phyloP scores from a whole-genome alignment of 176 grass and related monocot species.

The Eleusine indica region DNA sequence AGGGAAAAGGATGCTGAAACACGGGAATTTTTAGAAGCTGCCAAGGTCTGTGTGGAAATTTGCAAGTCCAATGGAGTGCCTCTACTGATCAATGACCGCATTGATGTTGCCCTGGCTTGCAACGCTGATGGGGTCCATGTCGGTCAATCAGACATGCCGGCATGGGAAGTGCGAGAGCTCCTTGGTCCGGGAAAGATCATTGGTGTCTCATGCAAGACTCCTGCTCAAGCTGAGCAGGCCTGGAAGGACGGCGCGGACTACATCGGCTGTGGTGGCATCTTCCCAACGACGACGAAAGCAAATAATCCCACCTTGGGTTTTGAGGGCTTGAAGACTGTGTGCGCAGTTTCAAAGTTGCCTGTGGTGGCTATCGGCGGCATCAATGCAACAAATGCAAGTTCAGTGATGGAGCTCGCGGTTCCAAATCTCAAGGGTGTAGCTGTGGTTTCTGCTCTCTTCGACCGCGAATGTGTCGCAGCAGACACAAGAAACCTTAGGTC shows the following conservation, averaged over 20 bases:
- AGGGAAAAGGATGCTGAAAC: slow-evolving; percentile 84
- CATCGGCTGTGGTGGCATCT: slow-evolving; percentile 80
- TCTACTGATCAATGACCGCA: slow-evolving; percentile 84
- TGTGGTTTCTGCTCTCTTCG: slow-evolving; percentile 81
- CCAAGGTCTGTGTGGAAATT: slow-evolving; percentile 63
- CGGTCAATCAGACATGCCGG: slow-evolving; percentile 83
- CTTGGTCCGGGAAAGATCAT: slow-evolving; percentile 82
- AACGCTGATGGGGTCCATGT: slow-evolving; percentile 85
- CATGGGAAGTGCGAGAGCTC: slow-evolving; percentile 49
- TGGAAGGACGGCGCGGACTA: slow-evolving; percentile 85
- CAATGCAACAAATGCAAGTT: slow-evolving; percentile 59
- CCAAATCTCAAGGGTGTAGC: slow-evolving; percentile 82
- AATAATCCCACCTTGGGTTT: slow-evolving; percentile 79
- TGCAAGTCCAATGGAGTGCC: slow-evolving; percentile 69
- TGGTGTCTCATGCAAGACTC: slow-evolving; percentile 85
- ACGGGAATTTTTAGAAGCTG: slow-evolving; percentile 69
- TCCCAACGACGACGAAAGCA: slow-evolving; percentile 71
- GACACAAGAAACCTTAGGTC: slow-evolving; percentile 69
- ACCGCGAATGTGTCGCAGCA: slow-evolving; percentile 52
- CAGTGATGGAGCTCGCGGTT: slow-evolving; percentile 59
- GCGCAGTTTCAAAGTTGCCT: slow-evolving; percentile 65
- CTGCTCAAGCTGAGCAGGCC: slow-evolving; percentile 64
- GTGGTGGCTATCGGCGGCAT: slow-evolving; percentile 92
- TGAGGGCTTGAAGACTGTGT: slow-evolving; percentile 70
- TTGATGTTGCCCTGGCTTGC: slow-evolving; percentile 83